Base-by-base conservation (phyloP, 208 protist genomes). In the Leishmania turanica region DNA sequence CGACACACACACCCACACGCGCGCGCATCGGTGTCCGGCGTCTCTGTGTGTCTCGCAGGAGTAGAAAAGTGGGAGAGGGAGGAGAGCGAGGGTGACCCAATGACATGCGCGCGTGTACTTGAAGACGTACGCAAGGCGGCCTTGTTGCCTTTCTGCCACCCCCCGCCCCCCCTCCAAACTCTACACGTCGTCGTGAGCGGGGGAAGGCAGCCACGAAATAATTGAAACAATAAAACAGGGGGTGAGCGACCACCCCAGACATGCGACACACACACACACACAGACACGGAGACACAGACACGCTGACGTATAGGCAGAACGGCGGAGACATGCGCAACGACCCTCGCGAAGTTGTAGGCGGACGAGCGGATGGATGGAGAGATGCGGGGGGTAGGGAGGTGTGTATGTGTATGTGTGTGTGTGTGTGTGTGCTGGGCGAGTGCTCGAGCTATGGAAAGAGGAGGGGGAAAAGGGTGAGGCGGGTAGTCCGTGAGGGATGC, bases 241-340 rank as follows among this genome's bases (percentile, higher is more conserved):
- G 42, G 5, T 45, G 6, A 45, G 42, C 42, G 42, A 45, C 42
- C 5, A 45, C 42, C 42, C 42, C 42, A 45, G 42, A 7, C 42
- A 45, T 45, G 8, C 45, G 45, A 47, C 45, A 47, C 42, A 79
- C 31, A 45, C n/a, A 84, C 31, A 77, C 76, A 49, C 58, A 73
- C 76, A 74, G 31, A 72, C n/a, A 27, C 21, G 21, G 6, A 27
- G 54, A 58, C 54, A 58, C 54, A 27, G 54, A 58, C 54, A 58
- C 21, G 54, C 54, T 58, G 54, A 58, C 17, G 54, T 58, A 15
- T 24, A 58, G 54, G 24, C 21, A n/a, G 54, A 58, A 27, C 27
- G 15, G n/a, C 11, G 40, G 31, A 42, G 62, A 40, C 6, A 68
- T 68, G 31, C 24, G 62, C 62, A 40, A n/a, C 21, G 31, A 42